Conservation (phyloP, 805 yeast genomes). For the Metschnikowia similis region DNA sequence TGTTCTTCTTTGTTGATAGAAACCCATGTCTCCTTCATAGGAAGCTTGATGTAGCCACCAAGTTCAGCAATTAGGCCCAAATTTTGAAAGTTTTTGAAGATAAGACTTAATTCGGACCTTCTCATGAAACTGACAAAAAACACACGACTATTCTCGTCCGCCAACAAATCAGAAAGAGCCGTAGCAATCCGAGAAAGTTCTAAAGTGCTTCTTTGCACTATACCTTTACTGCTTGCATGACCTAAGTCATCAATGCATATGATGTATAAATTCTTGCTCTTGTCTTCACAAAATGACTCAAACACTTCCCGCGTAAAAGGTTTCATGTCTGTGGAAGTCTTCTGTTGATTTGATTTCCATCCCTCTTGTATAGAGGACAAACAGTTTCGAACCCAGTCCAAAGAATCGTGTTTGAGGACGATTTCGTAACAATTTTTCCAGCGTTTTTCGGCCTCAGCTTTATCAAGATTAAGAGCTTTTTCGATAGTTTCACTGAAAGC, state of each 20-base stretch:
- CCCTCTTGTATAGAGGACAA: slow-evolving; percentile 47
- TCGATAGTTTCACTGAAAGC: slow-evolving; percentile 62
- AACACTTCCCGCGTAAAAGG: slow-evolving; percentile 35
- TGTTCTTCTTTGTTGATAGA: slow-evolving; percentile 51
- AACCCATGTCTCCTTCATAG: slow-evolving; percentile 53
- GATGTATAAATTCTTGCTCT: slow-evolving; percentile 45
- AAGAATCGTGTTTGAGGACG: slow-evolving; percentile 65
- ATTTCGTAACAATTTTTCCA: slow-evolving; percentile 62
- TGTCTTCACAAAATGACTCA: slow-evolving; percentile 23
- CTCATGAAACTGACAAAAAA: slow-evolving; percentile 67
- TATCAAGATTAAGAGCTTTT: slow-evolving; percentile 59
- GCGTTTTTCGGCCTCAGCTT: slow-evolving; percentile 51
- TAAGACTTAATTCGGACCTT: slow-evolving; percentile 59
- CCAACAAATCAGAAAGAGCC: slow-evolving; percentile 55
- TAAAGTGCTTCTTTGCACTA: slow-evolving; percentile 7
- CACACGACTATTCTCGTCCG: slow-evolving; percentile 59
- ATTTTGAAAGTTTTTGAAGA: slow-evolving; percentile 61
- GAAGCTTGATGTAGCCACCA: slow-evolving; percentile 72
- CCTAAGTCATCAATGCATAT: slow-evolving; percentile 48
- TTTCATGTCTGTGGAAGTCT: slow-evolving; percentile 20
- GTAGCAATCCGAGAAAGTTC: slow-evolving; percentile 45
- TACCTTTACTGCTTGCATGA: slow-evolving; percentile 17
- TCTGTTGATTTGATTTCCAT: slow-evolving; percentile 31
- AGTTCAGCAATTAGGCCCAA: slow-evolving; percentile 86
- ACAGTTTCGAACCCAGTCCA: slow-evolving; percentile 65